Percentiles rank a stretch among this genome's conserved stretches.
Evolutionary conservation across 352 stramenopile species (phyloP).

Genomic region (Globisporangium okanoganense): DNA sequence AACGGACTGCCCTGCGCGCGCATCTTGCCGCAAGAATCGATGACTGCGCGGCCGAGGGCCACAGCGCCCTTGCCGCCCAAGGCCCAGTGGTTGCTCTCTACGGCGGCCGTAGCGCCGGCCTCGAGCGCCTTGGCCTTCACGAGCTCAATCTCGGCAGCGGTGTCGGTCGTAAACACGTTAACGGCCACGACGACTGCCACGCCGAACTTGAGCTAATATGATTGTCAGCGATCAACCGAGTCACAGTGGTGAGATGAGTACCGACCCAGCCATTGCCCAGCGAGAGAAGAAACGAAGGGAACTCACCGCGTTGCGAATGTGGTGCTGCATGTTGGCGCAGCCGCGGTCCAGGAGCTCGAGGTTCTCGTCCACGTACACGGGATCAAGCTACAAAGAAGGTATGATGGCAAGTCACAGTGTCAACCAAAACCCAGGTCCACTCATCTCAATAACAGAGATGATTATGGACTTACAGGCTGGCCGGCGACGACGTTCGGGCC

Average conservation of each 20-base stretch:
- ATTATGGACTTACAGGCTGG: conserved; percentile 69
- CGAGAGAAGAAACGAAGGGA: too few relatives aligned
- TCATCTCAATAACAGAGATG: not conserved
- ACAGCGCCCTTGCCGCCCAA: conserved; percentile 85
- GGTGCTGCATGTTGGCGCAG: conserved; percentile 92
- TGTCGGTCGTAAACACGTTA: conserved; percentile 74
- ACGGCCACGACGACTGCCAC: conserved; percentile 96
- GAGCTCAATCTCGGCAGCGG: conserved; percentile 89
- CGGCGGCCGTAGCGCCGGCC: conserved; percentile 93
- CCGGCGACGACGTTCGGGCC: conserved; percentile 93
- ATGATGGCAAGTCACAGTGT: not conserved
- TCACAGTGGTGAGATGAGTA: not conserved
- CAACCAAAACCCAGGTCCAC: not conserved
- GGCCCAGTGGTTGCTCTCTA: conserved; percentile 91
- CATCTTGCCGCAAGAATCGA: conserved; percentile 86
- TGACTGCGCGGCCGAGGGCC: conserved; percentile 91
- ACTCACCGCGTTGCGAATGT: conserved; percentile 95
- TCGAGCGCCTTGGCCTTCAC: conserved; percentile 90
- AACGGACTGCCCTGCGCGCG: conserved; percentile 80
- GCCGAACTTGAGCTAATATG: conserved; percentile 79
- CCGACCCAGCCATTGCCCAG: too few relatives aligned
- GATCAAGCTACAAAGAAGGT: conserved; percentile 36
- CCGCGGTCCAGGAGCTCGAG: conserved; percentile 92
- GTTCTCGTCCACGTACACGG: conserved; percentile 95
- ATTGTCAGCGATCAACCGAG: not conserved